Evolutionary conservation across 228 moss, liverwort and hornwort genomes (phyloP), one percentile per base, ranked within the genome.

Genomic region (Sphagnum magellanicum): DNA sequence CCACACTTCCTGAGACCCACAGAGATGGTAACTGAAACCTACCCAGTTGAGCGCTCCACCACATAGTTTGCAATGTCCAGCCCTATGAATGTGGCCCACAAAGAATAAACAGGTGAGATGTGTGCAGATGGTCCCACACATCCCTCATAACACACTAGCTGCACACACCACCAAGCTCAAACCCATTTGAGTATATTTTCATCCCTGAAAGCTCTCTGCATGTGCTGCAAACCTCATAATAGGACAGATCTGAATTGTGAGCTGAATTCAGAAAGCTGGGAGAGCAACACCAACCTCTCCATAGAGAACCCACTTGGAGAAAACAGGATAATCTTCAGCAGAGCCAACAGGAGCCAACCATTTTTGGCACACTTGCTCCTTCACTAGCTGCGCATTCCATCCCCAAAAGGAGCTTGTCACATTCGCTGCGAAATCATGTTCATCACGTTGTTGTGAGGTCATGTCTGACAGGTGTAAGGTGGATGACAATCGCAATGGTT

Each of bases 11-110:
- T 32, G 32, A 32, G 32, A 32, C 32, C 32, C 32, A 32, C 32
- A 32, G 32, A 32, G 32, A 32, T 32, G 32, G 32, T 32, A 32
- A 7, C 8, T 62, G 8, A 17, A 7, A 52, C 70, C 68, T 72
- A 96, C 92, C 86, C 92, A 51, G 95, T 96, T 47, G 95, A 96
- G 2, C 84, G 86, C 51, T 96, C 92, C 13, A 89, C 92, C n/a
- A 96, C 90, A 61, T 89, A 96, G 60, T 96, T 96, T 10, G 95
- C 95, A 71, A 96, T 81, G 63, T 96, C 91, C 0, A 96, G 70
- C 72, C 95, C 95, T 47, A 92, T 92, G 59, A 96, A 92, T 13
- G 95, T 96, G 64, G 92, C 92, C 95, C 92, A 96, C 49, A 96
- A 77, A 47, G 95, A 96, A 67, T 92, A 96, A 2, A 96, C 92